These are phyloP conservation scores for Fusarium guadeloupense DNA, from an alignment of 2,329 filamentous ascomycete species.

Conservation along the genomic window DNA sequence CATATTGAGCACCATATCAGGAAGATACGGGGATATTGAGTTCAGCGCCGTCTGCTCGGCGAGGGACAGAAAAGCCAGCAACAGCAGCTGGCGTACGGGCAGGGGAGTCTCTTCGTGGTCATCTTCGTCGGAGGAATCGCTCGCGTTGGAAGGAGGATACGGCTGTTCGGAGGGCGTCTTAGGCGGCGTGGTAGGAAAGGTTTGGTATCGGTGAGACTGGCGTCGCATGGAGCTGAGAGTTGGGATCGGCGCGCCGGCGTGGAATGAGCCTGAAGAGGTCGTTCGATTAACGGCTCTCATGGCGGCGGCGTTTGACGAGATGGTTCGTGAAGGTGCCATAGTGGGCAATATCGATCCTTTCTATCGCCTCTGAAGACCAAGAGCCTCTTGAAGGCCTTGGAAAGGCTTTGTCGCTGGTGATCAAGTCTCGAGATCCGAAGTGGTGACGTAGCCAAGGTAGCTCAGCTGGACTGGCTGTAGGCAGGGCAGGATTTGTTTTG, in stretches of 20 bases:
- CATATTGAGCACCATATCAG: conserved; percentile 89
- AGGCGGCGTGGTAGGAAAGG: conserved; percentile 80
- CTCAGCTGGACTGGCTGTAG: too few relatives aligned
- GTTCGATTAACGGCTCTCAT: conserved; percentile 33
- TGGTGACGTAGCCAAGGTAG: conserved; percentile 28
- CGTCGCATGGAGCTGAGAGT: conserved; percentile 50
- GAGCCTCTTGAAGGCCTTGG: neutral
- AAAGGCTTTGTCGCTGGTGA: conserved; percentile 12
- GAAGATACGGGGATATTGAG: conserved; percentile 94
- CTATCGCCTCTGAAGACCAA: neutral
- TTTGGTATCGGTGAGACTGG: conserved; percentile 74
- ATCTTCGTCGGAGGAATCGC: conserved; percentile 44
- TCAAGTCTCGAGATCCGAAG: conserved; percentile 13
- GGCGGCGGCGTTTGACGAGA: conserved; percentile 8
- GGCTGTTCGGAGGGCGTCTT: conserved; percentile 67
- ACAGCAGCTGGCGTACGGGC: conserved; percentile 81
- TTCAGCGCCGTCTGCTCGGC: conserved; percentile 97
- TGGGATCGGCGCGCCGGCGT: conserved; percentile 61
- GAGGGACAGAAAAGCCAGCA: conserved; percentile 88
- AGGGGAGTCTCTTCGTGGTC: conserved; percentile 74
- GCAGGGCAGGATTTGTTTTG: conserved; percentile 17
- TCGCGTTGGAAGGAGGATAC: conserved; percentile 41
- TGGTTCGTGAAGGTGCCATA: conserved; percentile 35
- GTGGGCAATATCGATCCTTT: neutral
- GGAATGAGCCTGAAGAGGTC: conserved; percentile 58